A percentile compares a stretch with the other conserved stretches of the same genome.
These are phyloP conservation scores for Funneliformis geosporum DNA, from an alignment of 192 early-diverging fungal species.

Conservation along the genomic window DNA sequence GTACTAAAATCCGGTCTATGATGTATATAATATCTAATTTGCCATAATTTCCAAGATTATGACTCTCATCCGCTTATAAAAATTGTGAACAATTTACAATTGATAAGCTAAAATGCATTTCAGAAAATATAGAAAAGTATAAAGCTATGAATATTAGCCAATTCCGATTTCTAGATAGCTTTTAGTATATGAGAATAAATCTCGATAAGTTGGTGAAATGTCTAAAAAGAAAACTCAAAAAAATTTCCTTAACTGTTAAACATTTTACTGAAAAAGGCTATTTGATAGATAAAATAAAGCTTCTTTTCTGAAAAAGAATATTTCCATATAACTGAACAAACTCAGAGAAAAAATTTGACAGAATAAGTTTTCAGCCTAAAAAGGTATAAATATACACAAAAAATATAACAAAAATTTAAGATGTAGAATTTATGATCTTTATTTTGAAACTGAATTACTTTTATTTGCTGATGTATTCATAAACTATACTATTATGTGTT, in stretches of 20 bases:
- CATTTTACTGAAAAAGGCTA: constrained; percentile 21
- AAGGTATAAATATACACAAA: no score
- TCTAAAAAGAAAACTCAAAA: constrained; percentile 14
- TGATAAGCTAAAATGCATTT: constrained; percentile 27
- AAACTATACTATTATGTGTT: no score
- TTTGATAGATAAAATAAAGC: constrained; percentile 21
- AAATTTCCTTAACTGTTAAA: constrained; percentile 19
- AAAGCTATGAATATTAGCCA: constrained; percentile 7
- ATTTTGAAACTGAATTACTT: no score
- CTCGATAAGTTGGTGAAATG: constrained; percentile 13
- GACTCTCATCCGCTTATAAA: constrained; percentile 21
- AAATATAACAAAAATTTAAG: no score
- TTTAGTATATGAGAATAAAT: constrained; percentile 21
- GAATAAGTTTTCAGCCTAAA: no score
- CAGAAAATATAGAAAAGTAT: constrained; percentile 9
- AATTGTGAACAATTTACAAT: constrained; percentile 10
- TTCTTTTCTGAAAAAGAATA: constrained; percentile 9
- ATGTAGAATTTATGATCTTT: no score
- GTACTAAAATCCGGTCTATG: no score
- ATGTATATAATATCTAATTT: not conserved
- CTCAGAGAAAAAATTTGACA: no score
- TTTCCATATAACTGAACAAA: constrained; percentile 1
- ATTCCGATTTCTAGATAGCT: constrained; percentile 19
- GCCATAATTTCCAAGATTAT: constrained; percentile 24
- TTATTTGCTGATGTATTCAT: no score